phyloP scores from a whole-genome alignment of 768 basidiomycete genomes.

The Russula dissimulans region DNA sequence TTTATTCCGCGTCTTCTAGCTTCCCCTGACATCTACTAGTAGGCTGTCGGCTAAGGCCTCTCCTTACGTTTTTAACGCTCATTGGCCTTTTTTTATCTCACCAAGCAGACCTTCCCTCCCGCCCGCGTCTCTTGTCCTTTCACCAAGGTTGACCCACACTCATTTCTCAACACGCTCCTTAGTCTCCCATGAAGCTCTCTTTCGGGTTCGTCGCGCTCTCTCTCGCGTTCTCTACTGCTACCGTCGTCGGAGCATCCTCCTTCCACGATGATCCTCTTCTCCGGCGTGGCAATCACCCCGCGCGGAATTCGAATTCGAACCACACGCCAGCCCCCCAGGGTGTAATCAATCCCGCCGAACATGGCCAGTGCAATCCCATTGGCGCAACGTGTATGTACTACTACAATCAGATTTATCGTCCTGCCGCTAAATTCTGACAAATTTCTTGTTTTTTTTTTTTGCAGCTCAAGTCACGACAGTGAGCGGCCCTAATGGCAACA shows the following conservation, averaged over 20 bases:
- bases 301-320: no score
- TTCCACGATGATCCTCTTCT: background rate
- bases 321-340: background rate
- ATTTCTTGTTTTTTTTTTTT: background rate
- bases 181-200: constrained; percentile 5
- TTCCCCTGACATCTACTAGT: no score
- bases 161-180: background rate
- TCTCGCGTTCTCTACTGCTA: background rate
- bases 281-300: background rate
- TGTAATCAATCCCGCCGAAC: background rate
- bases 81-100: no score
- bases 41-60: no score
- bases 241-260: background rate
- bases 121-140: no score
- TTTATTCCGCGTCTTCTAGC: no score
- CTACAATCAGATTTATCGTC: background rate
- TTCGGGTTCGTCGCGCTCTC: background rate
- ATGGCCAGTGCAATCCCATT: background rate
- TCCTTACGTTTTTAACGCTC: no score
- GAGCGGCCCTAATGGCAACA: constrained; percentile 61
- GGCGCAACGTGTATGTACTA: constrained; percentile 7
- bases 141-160: background rate
- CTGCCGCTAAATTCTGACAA: background rate
- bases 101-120: no score
- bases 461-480: constrained; percentile 40